Evolutionary conservation across 208 protist genomes (phyloP).

Genomic region (Herpetomonas tarakana): DNA sequence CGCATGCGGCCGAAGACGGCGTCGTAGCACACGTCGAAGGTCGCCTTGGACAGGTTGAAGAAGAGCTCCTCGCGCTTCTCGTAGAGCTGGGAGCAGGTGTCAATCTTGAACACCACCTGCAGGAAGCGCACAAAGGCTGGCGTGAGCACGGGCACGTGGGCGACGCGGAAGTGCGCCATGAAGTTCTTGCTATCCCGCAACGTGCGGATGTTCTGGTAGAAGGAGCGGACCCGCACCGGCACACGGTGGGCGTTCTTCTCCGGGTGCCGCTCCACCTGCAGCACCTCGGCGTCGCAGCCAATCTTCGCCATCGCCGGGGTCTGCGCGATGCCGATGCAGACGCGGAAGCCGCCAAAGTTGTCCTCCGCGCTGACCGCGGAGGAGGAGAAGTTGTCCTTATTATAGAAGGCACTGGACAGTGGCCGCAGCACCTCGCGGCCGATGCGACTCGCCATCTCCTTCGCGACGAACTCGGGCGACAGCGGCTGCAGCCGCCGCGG

Average conservation of each 20-base stretch:
- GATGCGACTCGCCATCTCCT: conserved; percentile 37
- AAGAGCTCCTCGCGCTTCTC: conserved; percentile 29
- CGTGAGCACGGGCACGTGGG: conserved; percentile 50
- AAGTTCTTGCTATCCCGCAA: conserved; percentile 36
- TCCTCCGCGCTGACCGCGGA: neutral
- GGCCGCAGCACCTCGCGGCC: conserved; percentile 25
- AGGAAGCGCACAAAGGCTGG: conserved; percentile 54
- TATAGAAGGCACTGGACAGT: neutral
- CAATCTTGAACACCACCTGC: conserved; percentile 50
- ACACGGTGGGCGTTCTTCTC: neutral
- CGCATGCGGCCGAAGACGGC: conserved; percentile 46
- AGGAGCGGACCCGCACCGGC: conserved; percentile 47
- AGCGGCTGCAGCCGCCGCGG: conserved; percentile 17
- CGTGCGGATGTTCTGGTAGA: conserved; percentile 35
- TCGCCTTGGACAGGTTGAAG: conserved; percentile 48
- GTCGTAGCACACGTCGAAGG: conserved; percentile 36
- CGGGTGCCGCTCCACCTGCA: conserved; percentile 7
- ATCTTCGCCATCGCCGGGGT: conserved; percentile 79
- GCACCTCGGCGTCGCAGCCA: conserved; percentile 65
- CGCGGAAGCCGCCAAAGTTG: conserved; percentile 10
- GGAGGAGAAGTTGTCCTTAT: neutral
- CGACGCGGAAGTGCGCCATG: conserved; percentile 38
- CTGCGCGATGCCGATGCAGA: conserved; percentile 66
- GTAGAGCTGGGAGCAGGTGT: conserved; percentile 44
- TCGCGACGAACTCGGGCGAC: conserved; percentile 28